phyloP scores from a whole-genome alignment of 2,329 filamentous ascomycete genomes.

The Chaetomiaceae sp. region DNA sequence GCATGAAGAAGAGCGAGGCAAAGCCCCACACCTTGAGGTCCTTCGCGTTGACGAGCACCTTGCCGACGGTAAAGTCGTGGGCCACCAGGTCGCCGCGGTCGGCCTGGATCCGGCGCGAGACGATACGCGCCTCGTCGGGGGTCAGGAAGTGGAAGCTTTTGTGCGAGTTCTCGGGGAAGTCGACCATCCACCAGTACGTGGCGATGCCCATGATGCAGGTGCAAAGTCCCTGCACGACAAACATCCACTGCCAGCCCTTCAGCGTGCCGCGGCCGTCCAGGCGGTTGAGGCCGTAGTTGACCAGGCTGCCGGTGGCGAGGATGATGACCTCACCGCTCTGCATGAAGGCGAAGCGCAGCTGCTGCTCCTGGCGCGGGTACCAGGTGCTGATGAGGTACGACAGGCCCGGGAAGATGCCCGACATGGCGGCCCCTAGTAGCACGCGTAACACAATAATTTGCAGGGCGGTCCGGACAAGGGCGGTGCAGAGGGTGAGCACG shows the following conservation, averaged over 20 bases:
- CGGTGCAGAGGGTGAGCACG: constrained; percentile 62
- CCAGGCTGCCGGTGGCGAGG: constrained; percentile 60
- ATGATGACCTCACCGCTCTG: constrained; percentile 61
- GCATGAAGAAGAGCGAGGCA: constrained; percentile 58
- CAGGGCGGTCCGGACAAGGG: constrained; percentile 62
- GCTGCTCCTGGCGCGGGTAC: constrained; percentile 61
- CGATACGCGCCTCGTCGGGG: constrained; percentile 50
- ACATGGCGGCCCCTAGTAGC: constrained; percentile 60
- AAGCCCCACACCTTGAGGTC: constrained; percentile 63
- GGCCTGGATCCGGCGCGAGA: constrained; percentile 51
- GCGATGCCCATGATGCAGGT: constrained; percentile 53
- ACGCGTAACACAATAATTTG: constrained; percentile 66
- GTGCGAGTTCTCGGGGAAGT: constrained; percentile 60
- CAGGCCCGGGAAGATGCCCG: constrained; percentile 47
- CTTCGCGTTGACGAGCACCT: constrained; percentile 50
- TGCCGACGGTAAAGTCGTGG: constrained; percentile 51
- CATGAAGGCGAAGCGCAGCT: constrained; percentile 60
- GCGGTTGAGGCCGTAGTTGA: constrained; percentile 65
- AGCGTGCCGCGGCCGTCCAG: constrained; percentile 52
- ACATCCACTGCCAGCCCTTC: constrained; percentile 66
- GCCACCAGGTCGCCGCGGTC: constrained; percentile 57
- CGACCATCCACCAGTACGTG: constrained; percentile 67
- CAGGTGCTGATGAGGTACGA: constrained; percentile 51
- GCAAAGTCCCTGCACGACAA: constrained; percentile 59
- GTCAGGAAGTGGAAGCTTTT: constrained; percentile 54